Evolutionary conservation across 495 filamentous ascomycete species (phyloP).

Genomic region (Hypoxylon lenormandii): DNA sequence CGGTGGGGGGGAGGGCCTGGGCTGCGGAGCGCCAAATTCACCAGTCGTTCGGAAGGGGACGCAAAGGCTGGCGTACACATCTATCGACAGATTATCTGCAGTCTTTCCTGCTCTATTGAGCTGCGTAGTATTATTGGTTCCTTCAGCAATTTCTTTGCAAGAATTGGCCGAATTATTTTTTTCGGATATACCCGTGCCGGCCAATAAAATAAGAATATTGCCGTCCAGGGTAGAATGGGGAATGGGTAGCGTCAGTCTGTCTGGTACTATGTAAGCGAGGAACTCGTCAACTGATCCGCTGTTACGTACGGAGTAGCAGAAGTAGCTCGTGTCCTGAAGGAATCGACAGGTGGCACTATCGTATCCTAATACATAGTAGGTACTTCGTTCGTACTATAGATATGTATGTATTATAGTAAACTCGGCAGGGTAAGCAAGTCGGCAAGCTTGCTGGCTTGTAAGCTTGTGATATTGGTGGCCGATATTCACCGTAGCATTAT

Average conservation of each 20-base stretch:
- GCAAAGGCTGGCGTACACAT: constrained; percentile 33
- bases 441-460: no score
- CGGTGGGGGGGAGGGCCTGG: no score
- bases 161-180: constrained; percentile 22
- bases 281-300: constrained; percentile 39
- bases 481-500: constrained; percentile 15
- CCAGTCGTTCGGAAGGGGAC: constrained; percentile 36
- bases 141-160: constrained; percentile 14
- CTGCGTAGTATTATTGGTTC: constrained; percentile 9
- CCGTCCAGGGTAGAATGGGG: constrained; percentile 6
- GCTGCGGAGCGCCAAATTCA: constrained; percentile 30
- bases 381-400: neutral
- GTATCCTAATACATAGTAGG: neutral
- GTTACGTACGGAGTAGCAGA: constrained; percentile 44
- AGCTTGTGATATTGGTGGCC: constrained; percentile 18
- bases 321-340: constrained; percentile 20
- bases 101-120: constrained; percentile 31
- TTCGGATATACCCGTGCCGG: constrained; percentile 35
- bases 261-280: constrained; percentile 43
- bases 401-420: neutral
- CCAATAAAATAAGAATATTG: constrained; percentile 24
- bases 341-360: constrained; percentile 9
- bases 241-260: constrained; percentile 10
- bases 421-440: constrained; percentile 1
- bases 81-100: constrained; percentile 44